phyloP scores from a whole-genome alignment of 1,284 basidiomycete species.

The Ustilago crameri region DNA sequence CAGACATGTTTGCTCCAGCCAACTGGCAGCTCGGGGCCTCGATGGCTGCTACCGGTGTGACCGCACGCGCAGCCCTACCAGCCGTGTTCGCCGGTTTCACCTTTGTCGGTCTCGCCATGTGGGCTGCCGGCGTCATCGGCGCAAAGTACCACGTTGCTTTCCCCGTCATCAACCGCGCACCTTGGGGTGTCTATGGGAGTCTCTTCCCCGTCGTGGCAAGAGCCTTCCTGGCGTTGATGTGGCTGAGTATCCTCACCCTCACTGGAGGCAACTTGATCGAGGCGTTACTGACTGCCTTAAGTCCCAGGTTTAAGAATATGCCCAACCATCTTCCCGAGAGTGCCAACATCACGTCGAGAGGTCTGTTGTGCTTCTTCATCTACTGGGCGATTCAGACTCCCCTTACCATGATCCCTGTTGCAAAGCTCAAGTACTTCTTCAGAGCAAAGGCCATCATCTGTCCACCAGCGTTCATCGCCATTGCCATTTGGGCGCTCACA shows the following conservation, averaged over 20 bases:
- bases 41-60: slow-evolving; percentile 31
- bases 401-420: slow-evolving; percentile 29
- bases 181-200: slow-evolving; percentile 29
- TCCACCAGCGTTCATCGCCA: slow-evolving; percentile 26
- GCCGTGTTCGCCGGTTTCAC: slow-evolving; percentile 29
- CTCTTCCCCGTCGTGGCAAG: slow-evolving; percentile 9
- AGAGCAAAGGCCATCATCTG: slow-evolving; percentile 24
- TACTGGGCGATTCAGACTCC: slow-evolving; percentile 30
- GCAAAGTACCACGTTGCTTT: slow-evolving; percentile 37
- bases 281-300: slow-evolving; percentile 21
- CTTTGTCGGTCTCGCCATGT: slow-evolving; percentile 32
- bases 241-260: slow-evolving; percentile 27
- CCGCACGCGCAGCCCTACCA: slow-evolving; percentile 25
- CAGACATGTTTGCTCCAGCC: slow-evolving; percentile 36
- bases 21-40: slow-evolving; percentile 34
- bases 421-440: slow-evolving; percentile 28
- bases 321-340: slow-evolving; percentile 18
- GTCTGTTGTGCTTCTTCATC: slow-evolving; percentile 32
- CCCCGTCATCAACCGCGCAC: slow-evolving; percentile 35
- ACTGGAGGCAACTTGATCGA: slow-evolving; percentile 26
- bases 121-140: slow-evolving; percentile 28
- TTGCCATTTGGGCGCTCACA: slow-evolving; percentile 27
- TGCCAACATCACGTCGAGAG: slow-evolving; percentile 24
- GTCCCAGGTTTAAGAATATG: slow-evolving; percentile 27
- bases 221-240: slow-evolving; percentile 8